phyloP scores from a whole-genome alignment of 169 alveolate species.

The Cystoisospora suis region DNA sequence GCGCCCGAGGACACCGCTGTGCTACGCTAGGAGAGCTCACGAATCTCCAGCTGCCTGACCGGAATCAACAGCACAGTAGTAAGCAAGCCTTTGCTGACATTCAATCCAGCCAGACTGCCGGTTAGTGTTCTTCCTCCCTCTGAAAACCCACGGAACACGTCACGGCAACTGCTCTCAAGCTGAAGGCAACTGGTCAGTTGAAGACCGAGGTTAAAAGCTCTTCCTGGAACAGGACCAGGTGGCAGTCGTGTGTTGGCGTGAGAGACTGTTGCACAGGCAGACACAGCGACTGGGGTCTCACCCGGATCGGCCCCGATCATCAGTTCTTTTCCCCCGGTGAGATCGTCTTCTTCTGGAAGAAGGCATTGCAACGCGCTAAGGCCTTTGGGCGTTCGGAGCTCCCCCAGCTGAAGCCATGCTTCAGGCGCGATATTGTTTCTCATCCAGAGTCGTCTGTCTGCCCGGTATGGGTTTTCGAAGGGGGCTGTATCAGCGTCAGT shows the following conservation, averaged over 20 bases:
- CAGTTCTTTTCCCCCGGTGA: neutral
- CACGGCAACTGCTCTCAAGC: no score
- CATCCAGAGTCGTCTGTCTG: slow-evolving; percentile 9
- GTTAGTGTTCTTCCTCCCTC: no score
- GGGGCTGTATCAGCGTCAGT: neutral
- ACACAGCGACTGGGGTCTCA: neutral
- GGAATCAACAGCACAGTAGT: no score
- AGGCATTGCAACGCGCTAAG: neutral
- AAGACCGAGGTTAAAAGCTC: no score
- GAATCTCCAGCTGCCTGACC: no score
- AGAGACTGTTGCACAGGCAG: neutral
- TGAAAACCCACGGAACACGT: no score
- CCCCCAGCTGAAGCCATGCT: slow-evolving; percentile 34
- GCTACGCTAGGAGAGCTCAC: no score
- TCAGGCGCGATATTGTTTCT: neutral
- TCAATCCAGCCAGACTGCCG: no score
- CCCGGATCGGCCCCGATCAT: neutral
- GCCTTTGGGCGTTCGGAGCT: neutral
- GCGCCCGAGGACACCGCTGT: neutral
- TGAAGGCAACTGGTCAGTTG: no score
- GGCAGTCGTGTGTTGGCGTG: no score
- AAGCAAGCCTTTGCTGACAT: no score
- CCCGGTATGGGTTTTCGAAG: slow-evolving; percentile 12
- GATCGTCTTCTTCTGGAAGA: neutral
- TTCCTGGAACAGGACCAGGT: no score